Percentiles rank a stretch among this genome's conserved stretches.
Conservation (phyloP, 169 alveolate genomes). For the Toxoplasma gondii region DNA sequence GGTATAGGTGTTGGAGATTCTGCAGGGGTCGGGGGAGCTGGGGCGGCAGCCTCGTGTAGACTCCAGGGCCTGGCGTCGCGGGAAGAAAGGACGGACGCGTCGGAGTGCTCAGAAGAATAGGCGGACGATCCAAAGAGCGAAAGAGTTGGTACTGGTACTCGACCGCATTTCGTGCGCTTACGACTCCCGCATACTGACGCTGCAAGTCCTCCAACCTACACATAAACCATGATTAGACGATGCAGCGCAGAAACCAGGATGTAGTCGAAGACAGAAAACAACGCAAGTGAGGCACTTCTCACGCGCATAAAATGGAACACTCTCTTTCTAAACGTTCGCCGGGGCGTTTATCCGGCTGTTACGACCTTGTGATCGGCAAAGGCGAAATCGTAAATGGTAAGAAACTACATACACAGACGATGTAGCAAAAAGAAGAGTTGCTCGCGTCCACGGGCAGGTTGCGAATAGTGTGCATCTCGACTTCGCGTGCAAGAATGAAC, state of each 20-base stretch:
- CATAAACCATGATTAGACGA: neutral
- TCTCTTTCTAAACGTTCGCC: too few species aligned
- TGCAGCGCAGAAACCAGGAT: neutral
- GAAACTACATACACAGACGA: too few species aligned
- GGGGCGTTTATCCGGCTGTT: too few species aligned
- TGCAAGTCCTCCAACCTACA: constrained; percentile 65
- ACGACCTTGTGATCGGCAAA: too few species aligned
- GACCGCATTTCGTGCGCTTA: constrained; percentile 59
- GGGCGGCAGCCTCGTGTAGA: neutral
- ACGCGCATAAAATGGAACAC: too few species aligned
- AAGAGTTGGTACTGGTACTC: constrained; percentile 64
- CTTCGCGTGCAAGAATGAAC: too few species aligned
- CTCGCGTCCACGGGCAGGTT: too few species aligned
- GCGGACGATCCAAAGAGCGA: constrained; percentile 54
- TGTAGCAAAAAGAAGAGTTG: too few species aligned
- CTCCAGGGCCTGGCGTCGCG: constrained; percentile 30
- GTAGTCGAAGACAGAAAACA: too few species aligned
- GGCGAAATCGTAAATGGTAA: too few species aligned
- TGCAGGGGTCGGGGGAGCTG: neutral
- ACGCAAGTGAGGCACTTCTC: too few species aligned
- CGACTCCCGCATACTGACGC: constrained; percentile 54
- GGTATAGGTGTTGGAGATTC: neutral
- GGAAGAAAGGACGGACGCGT: constrained; percentile 40
- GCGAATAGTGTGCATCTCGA: too few species aligned
- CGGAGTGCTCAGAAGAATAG: constrained; percentile 59